Evolutionary conservation across 2,329 filamentous ascomycete genomes (phyloP), one percentile per base, ranked within the genome.

Genomic region (Aaosphaeria arxii): DNA sequence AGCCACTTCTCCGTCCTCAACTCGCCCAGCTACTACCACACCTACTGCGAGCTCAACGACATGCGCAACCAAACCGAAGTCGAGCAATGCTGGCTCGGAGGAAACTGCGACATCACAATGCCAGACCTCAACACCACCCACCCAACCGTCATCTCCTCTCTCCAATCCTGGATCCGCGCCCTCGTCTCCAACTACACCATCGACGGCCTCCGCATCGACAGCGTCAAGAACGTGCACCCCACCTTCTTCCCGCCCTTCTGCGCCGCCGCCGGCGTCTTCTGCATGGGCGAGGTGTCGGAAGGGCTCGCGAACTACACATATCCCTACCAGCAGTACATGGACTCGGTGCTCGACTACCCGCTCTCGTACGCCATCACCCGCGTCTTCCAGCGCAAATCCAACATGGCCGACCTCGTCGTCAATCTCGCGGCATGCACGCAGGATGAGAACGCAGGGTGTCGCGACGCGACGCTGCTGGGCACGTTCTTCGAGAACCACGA

Each of bases 151-250:
- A 49, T 46, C 17, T 11, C 30, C 7, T 36, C 47, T 30, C 43
- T 54, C 48, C 50, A 53, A 32, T 6, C 40, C 4, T 53, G 51
- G 51, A 46, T 53, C 42, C 45, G 43, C 9, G 38, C 29, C 17
- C 43, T 52, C 3, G 50, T 52, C 3, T 44, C 46, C 11, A 50
- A 53, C 40, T 55, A 56, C 45, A 51, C 41, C 45, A 49, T 58
- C 43, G 80, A 81, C 57, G 79, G 80, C 3, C 67, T 82, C n/a
- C 77, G 81, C 36, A 76, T 83, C 54, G 80, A 83, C 53, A 81
- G 77, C 0, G 79, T 78, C 48, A 82, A 80, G 66, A 79, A 84
- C 59, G 78, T 83, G 9, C 73, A 81, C 52, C 74, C 74, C 51
- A 70, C 67, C 6, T 85, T 83, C 65, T 82, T 81, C 67, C 68